Conservation (phyloP, 352 stramenopile genomes). For the Pythium periplocum region DNA sequence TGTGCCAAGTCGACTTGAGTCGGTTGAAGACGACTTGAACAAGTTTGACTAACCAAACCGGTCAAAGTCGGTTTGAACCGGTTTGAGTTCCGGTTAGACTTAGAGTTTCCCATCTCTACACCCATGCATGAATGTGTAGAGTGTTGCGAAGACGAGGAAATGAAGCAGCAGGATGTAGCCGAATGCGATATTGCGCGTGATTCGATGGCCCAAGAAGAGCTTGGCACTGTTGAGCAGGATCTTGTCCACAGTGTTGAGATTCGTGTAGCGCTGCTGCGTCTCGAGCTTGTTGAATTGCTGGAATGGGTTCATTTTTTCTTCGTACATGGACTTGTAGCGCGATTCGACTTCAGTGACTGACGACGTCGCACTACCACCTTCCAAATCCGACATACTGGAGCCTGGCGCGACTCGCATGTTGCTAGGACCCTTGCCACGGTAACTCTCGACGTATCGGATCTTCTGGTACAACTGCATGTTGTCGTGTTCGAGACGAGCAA, state of each 20-base stretch:
- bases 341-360: constrained; percentile 48
- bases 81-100: too few species aligned
- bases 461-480: constrained; percentile 92
- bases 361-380: constrained; percentile 5
- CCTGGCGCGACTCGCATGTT: constrained; percentile 20
- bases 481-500: constrained; percentile 75
- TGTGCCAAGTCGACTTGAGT: too few species aligned
- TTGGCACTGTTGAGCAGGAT: constrained; percentile 85
- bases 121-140: constrained; percentile 86
- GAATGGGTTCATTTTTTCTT: constrained; percentile 91
- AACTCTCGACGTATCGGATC: constrained; percentile 84
- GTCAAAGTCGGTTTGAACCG: too few species aligned
- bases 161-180: constrained; percentile 84
- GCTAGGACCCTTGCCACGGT: constrained; percentile 26
- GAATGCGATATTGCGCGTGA: constrained; percentile 80
- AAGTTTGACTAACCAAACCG: too few species aligned
- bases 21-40: too few species aligned
- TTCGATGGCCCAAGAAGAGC: constrained; percentile 75
- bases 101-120: too few species aligned
- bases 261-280: constrained; percentile 83
- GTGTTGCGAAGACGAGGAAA: constrained; percentile 77
- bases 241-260: constrained; percentile 89
- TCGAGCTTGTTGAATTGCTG: constrained; percentile 90
- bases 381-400: constrained; percentile 17
- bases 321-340: constrained; percentile 86